These are phyloP conservation scores for Zygoascus bituminiphila DNA, from an alignment of 805 yeast genomes.

Conservation along the genomic window DNA sequence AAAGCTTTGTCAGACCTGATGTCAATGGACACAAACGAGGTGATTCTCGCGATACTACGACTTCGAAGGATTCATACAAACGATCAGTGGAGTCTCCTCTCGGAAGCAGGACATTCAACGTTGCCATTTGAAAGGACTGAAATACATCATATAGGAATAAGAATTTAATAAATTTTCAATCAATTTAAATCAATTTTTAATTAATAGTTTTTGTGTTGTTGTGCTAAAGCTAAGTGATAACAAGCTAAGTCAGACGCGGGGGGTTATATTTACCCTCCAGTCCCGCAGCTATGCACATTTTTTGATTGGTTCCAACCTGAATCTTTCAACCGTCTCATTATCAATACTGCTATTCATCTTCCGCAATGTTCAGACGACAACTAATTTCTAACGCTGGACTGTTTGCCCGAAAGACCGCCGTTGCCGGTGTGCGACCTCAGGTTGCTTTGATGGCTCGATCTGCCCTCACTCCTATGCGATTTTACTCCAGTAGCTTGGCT, in stretches of 20 bases:
- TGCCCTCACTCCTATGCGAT: slow-evolving; percentile 24
- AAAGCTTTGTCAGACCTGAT: background rate
- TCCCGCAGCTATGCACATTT: background rate
- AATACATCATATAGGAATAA: background rate
- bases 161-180: background rate
- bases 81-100: background rate
- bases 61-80: background rate
- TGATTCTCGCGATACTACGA: background rate
- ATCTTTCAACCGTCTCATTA: background rate
- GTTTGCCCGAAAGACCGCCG: slow-evolving; percentile 16
- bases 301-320: background rate
- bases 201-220: too few species aligned
- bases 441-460: slow-evolving; percentile 23
- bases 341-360: background rate
- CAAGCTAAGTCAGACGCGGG: too few species aligned
- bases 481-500: slow-evolving; percentile 51
- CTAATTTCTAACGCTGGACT: slow-evolving; percentile 7
- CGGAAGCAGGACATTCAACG: background rate
- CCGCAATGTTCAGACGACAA: slow-evolving; percentile 5
- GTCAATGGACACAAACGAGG: background rate
- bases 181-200: too few species aligned
- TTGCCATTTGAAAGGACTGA: background rate
- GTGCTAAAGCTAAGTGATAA: too few species aligned
- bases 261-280: background rate
- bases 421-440: slow-evolving; percentile 24